Conservation (phyloP, 2,329 filamentous ascomycete genomes). For the Fusarium anguioides region DNA sequence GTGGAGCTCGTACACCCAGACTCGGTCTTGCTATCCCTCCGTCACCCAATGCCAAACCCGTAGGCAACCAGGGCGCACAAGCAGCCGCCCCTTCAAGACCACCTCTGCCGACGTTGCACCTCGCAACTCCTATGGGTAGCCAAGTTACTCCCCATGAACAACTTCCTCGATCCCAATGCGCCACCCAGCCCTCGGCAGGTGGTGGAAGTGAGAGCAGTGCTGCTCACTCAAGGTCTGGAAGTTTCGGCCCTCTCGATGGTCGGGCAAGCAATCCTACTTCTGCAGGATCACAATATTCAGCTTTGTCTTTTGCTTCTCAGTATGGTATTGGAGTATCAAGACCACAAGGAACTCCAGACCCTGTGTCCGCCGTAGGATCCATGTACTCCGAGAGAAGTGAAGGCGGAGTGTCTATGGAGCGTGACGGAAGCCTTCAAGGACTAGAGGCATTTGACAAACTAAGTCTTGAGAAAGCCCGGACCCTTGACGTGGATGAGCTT, state of each 20-base stretch:
- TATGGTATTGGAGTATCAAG: slow-evolving; percentile 74
- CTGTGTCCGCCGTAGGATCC: slow-evolving; percentile 87
- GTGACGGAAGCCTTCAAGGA: slow-evolving; percentile 82
- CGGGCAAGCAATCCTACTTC: slow-evolving; percentile 84
- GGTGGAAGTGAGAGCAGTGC: slow-evolving; percentile 83
- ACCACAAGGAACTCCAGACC: slow-evolving; percentile 79
- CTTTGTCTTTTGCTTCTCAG: slow-evolving; percentile 81
- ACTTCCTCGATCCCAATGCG: slow-evolving; percentile 62
- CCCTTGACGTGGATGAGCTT: slow-evolving; percentile 90
- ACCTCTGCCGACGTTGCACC: slow-evolving; percentile 79
- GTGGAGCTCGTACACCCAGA: slow-evolving; percentile 75
- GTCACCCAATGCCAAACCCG: slow-evolving; percentile 83
- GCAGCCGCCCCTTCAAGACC: slow-evolving; percentile 56
- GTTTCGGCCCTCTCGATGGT: slow-evolving; percentile 81
- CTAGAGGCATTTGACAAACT: slow-evolving; percentile 83
- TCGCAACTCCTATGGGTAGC: slow-evolving; percentile 90
- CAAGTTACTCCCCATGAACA: slow-evolving; percentile 77
- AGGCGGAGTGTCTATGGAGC: slow-evolving; percentile 79
- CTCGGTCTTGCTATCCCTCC: slow-evolving; percentile 91
- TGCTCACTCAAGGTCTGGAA: slow-evolving; percentile 83
- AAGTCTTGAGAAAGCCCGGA: slow-evolving; percentile 82
- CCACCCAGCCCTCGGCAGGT: slow-evolving; percentile 72
- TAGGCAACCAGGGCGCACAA: slow-evolving; percentile 63
- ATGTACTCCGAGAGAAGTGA: slow-evolving; percentile 85
- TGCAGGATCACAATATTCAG: slow-evolving; percentile 87